phyloP scores from a whole-genome alignment of 2,329 filamentous ascomycete species.

The Ophiostoma pallidulum region DNA sequence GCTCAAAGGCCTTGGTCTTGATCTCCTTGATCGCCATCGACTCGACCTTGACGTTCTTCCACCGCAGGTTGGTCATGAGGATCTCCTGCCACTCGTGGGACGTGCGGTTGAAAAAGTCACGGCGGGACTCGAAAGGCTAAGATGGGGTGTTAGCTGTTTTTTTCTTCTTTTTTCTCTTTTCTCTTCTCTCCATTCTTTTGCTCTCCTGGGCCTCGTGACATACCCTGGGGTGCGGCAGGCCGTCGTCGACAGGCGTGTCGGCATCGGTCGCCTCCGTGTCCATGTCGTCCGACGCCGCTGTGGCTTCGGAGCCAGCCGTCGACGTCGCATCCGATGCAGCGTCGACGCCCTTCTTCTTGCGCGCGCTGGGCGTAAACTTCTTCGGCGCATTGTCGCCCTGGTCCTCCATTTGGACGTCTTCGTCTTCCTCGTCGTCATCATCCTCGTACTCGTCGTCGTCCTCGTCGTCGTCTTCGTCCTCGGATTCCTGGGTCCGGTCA shows the following conservation, averaged over 20 bases:
- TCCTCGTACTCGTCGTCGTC: slow-evolving; percentile 53
- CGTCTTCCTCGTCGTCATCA: slow-evolving; percentile 44
- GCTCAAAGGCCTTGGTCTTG: slow-evolving; percentile 79
- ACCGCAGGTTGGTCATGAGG: slow-evolving; percentile 64
- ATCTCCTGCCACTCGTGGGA: slow-evolving; percentile 85
- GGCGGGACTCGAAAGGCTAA: slow-evolving; percentile 82
- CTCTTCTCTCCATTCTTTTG: background rate
- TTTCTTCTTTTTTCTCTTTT: no score
- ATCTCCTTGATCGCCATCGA: slow-evolving; percentile 78
- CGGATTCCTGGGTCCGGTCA: slow-evolving; percentile 48
- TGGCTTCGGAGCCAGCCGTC: slow-evolving; percentile 23
- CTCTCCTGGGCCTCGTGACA: slow-evolving; percentile 17
- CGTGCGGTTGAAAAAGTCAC: slow-evolving; percentile 86
- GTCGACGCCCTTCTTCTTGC: slow-evolving; percentile 40
- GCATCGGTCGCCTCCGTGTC: slow-evolving; percentile 24
- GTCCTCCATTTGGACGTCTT: slow-evolving; percentile 42
- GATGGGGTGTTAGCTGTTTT: no score
- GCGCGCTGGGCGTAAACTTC: slow-evolving; percentile 44
- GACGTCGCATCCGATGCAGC: slow-evolving; percentile 33
- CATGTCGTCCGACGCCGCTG: slow-evolving; percentile 39
- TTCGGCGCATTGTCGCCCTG: slow-evolving; percentile 38
- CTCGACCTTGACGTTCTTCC: slow-evolving; percentile 57
- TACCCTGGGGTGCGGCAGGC: slow-evolving; percentile 60
- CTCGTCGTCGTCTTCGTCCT: slow-evolving; percentile 50
- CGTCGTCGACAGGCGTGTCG: slow-evolving; percentile 54